phyloP scores from a whole-genome alignment of 148 eudicot genomes.

The Cornus kousa region DNA sequence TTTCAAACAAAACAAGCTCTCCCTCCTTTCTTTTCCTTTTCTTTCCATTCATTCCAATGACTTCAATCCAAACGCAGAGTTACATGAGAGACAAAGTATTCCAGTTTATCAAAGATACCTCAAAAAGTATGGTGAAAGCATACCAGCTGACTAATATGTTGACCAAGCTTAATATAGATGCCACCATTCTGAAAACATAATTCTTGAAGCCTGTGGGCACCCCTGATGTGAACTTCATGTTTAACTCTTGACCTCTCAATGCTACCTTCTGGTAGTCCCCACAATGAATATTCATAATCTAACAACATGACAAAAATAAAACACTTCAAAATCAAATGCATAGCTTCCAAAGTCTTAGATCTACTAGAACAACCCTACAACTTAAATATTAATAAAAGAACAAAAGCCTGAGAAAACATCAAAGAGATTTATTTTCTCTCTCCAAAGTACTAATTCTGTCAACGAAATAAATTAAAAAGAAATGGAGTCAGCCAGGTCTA shows the following conservation, averaged over 20 bases:
- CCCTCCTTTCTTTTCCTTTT: too few relatives aligned
- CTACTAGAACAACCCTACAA: not conserved
- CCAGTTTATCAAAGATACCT: slow-evolving; percentile 8
- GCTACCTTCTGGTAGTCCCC: slow-evolving; percentile 90
- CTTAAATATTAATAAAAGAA: not conserved
- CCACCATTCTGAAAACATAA: slow-evolving; percentile 96
- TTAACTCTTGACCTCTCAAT: slow-evolving; percentile 58
- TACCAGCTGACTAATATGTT: slow-evolving; percentile 95
- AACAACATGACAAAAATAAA: slow-evolving; percentile 15
- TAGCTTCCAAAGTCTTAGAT: not conserved
- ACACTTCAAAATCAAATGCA: slow-evolving; percentile 7
- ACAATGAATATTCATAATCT: slow-evolving; percentile 89
- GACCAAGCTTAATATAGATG: slow-evolving; percentile 97
- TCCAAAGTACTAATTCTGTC: not conserved
- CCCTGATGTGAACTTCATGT: slow-evolving; percentile 74
- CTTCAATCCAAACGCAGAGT: too few relatives aligned
- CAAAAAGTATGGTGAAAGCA: slow-evolving; percentile 17
- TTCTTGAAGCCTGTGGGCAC: slow-evolving; percentile 86
- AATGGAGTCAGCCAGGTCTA: too few relatives aligned
- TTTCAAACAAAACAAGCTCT: too few relatives aligned
- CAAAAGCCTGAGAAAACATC: not conserved
- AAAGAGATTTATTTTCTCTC: not conserved
- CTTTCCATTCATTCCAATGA: too few relatives aligned
- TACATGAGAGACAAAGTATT: not conserved
- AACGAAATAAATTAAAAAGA: too few relatives aligned